Percentiles rank a stretch among this genome's conserved stretches.
Evolutionary conservation across 208 protist species (phyloP).

Genomic region (Trichomonas vaginalis): DNA sequence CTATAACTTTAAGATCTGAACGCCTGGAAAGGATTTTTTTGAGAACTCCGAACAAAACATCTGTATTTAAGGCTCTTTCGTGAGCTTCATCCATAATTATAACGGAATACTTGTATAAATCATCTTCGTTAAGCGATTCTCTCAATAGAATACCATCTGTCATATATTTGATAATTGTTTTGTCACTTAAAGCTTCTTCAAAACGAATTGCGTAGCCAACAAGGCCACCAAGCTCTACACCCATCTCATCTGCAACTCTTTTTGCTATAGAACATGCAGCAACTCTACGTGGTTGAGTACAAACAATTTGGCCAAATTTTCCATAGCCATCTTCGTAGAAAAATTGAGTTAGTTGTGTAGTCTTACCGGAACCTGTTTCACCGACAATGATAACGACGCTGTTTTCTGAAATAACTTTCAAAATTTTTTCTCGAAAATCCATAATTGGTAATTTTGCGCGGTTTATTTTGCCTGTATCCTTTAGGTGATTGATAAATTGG

Average conservation of each 20-base stretch:
- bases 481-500: not conserved
- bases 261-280: slow-evolving; percentile 92
- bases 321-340: slow-evolving; percentile 58
- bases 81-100: slow-evolving; percentile 77
- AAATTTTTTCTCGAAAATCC: not conserved
- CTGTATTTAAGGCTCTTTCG: slow-evolving; percentile 71
- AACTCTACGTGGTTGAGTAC: slow-evolving; percentile 93
- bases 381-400: slow-evolving; percentile 35
- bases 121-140: slow-evolving; percentile 46
- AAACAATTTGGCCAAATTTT: slow-evolving; percentile 32
- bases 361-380: slow-evolving; percentile 64
- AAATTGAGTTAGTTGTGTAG: slow-evolving; percentile 73
- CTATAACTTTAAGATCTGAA: slow-evolving; percentile 88
- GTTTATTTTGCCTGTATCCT: not conserved
- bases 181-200: slow-evolving; percentile 52
- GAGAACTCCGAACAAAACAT: slow-evolving; percentile 50
- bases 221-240: slow-evolving; percentile 47
- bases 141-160: slow-evolving; percentile 70
- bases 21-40: slow-evolving; percentile 43
- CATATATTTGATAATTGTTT: slow-evolving; percentile 66
- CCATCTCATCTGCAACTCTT: slow-evolving; percentile 76
- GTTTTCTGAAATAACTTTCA: not conserved
- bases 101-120: slow-evolving; percentile 45
- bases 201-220: slow-evolving; percentile 72
- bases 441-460: not conserved